Evolutionary conservation across 2,329 filamentous ascomycete genomes (phyloP), one percentile per base, ranked within the genome.

Genomic region (Cladophialophora immunda): DNA sequence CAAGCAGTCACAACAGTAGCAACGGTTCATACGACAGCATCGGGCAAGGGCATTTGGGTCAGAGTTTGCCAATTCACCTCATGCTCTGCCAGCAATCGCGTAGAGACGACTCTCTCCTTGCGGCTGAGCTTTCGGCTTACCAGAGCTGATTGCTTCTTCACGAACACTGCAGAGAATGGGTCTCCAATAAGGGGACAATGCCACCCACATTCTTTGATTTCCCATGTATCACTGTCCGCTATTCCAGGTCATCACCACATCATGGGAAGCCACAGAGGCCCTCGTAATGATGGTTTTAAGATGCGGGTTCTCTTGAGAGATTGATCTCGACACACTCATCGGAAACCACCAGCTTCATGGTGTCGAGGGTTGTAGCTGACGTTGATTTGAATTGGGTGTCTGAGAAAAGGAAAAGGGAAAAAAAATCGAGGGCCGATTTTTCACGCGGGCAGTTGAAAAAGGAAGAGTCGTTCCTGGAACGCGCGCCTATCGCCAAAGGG

Each of bases 211-310:
- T 68, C 56, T 50, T 19, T 41, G 32, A 54, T 55, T 38, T 55
- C 54, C 54, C 30, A 70, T 73, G 75, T 52, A 30, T 30, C 9
- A 79, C 88, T 87, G 89, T 78, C 83, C 86, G 84, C 81, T 84
- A 86, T 81, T 83, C 47, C 82, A 89, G 87, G 87, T 90, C 87
- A 86, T 88, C 87, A 86, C 80, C 86, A 81, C 78, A 82, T 90
- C 88, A 86, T 90, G 88, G 58, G 83, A 83, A 83, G 82, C 76
- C 79, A 79, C 71, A 58, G 47, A 80, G 84, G 82, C 87, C 86
- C 87, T 92, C 90, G 87, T 88, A 86, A 88, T 86, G 86, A 92
- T 90, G 90, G 90, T 92, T 92, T 92, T 92, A 90, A 53, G 83
- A 90, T 87, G 86, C 86, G 89, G 85, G 80, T 78, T 80, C 65